Base-by-base conservation (phyloP, 257 asterid species). In the Craterostigma plantagineum region DNA sequence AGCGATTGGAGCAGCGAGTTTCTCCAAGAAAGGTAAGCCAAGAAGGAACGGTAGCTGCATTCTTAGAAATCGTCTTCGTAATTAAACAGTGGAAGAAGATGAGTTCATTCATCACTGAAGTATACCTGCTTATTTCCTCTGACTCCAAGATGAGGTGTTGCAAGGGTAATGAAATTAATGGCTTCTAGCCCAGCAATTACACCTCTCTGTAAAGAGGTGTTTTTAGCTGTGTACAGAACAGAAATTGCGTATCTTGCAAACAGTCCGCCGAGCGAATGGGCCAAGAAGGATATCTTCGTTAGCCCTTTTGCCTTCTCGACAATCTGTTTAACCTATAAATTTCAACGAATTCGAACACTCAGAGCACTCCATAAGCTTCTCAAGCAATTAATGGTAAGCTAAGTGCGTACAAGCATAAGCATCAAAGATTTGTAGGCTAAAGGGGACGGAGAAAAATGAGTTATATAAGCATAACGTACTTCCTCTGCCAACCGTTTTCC, bases 231-330 rank as follows among this genome's bases (percentile, higher is more conserved):
- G 57, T 66, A 79, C 37, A 87, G 75, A 59, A 66, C 68, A 43
- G 79, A 64, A 37, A 79, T 33, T 49, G 93, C 98, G 53, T 76
- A 79, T 87, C 98, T 79, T 50, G 95, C 79, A 43, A 87, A 69
- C 63, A 82, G 54, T 42, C 95, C 98, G 57, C 98, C 95, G 41
- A 87, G 98, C 12, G 98, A 87, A 87, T 87, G 98, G 43, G 93
- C 81, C 58, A 87, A 46, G 64, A 87, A 87, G 27, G 98, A 87
- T 46, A 87, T 83, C 79, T 61, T 87, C 58, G 60, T 82, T 14
- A 82, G 72, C 56, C 74, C 55, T 45, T 63, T 70, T 18, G 68
- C 57, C 48, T 59, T 73, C 59, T 63, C 75, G 58, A 82, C 81
- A 46, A 87, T 73, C 57, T 72, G 64, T 61, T 50, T 59, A 54